Evolutionary conservation across 169 alveolate species (phyloP), one percentile per base, ranked within the genome.

Genomic region (Miamiensis avidus): DNA sequence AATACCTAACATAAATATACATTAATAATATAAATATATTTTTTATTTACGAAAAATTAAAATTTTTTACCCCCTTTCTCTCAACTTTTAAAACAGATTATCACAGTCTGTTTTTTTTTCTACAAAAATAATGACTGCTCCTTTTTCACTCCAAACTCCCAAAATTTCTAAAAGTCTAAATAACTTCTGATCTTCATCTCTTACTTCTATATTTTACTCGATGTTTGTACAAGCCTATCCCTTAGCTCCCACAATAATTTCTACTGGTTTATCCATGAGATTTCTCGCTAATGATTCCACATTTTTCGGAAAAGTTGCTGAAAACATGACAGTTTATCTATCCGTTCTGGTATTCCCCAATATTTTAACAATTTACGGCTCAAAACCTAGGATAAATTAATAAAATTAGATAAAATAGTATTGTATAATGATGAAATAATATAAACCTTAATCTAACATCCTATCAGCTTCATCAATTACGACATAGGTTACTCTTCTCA

Each of bases 381-480:
- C 99, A 93, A 99, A 99, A 6, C 99, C 99, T 99, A 98, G 69
- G 4, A 49, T 49, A 49, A 49, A 11, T 49, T 11, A 49, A 49
- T 49, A 49, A 11, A 11, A 11, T 49, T 49, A 49, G 4, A 49
- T 49, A 49, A 49, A 49, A 11, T 49, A 11, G 4, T 49, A 11
- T 49, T 20, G 26, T 49, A 4, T 11, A 11, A 49, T 49, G 20
- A 49, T 11, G 4, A 49, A 49, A 49, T 11, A 49, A 49, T 49
- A 49, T 11, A 49, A 95, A 91, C 97, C 99, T 49, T 26, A 89
- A 82, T 81, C 97, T 34, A 97, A 92, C 99, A 99, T 97, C 87
- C 99, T 93, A 87, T 99, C 99, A 15, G 99, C 99, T 95, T 99
- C 99, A 94, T 99, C 99, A 34, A 99, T 92, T n/a, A 98, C 99